Conservation (phyloP, 2,329 filamentous ascomycete species). For the Trichoderma simmonsii region DNA sequence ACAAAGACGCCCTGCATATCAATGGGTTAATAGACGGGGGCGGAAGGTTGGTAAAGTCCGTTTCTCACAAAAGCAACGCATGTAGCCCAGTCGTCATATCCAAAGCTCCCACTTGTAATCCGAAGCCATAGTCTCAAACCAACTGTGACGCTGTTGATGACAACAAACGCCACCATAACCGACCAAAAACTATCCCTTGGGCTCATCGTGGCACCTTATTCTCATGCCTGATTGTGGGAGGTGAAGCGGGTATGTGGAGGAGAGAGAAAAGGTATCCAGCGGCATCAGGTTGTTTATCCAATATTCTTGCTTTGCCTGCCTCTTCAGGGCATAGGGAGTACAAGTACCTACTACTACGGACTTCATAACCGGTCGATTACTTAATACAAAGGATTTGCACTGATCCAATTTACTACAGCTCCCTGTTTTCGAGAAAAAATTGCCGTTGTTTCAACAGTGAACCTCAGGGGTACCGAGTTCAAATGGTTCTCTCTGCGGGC, state of each 20-base stretch:
- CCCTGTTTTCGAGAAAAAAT: neutral
- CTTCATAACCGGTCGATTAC: neutral
- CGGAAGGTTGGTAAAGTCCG: neutral
- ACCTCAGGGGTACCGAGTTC: neutral
- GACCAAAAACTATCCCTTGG: neutral
- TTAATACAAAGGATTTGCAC: neutral
- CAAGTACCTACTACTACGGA: neutral
- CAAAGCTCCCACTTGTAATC: neutral
- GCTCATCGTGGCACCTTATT: neutral
- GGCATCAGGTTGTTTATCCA: neutral
- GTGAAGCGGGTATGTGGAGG: neutral
- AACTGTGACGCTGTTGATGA: neutral
- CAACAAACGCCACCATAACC: neutral
- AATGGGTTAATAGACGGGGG: neutral
- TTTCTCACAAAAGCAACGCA: neutral
- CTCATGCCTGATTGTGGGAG: neutral
- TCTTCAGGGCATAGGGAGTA: neutral
- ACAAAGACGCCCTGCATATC: neutral
- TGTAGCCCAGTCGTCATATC: slow-evolving; percentile 6
- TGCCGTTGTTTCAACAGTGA: neutral
- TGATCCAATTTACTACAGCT: neutral
- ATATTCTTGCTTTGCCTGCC: neutral
- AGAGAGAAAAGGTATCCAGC: neutral
- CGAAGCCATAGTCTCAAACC: neutral
- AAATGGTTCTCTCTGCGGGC: neutral